A percentile compares a stretch with the other conserved stretches of the same genome.
Conservation (phyloP, 768 basidiomycete species). For the Guyanaporus albipodus region DNA sequence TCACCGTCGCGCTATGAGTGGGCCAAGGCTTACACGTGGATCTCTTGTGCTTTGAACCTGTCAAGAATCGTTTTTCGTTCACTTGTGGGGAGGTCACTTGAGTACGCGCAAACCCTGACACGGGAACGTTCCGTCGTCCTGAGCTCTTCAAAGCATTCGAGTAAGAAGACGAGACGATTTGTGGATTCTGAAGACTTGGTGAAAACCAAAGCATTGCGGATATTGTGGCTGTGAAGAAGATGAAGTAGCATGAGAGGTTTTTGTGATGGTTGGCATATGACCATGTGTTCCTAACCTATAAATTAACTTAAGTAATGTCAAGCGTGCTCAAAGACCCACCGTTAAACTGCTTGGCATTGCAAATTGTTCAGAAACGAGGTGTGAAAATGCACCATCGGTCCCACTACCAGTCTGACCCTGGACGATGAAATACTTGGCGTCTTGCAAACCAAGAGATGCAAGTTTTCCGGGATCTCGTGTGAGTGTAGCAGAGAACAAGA, state of each 20-base stretch:
- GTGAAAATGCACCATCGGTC: constrained; percentile 39
- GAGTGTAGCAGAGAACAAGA: constrained; percentile 94
- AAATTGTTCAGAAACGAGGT: constrained; percentile 69
- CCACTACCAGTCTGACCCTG: constrained; percentile 43
- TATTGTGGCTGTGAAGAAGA: constrained; percentile 59
- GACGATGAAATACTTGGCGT: constrained; percentile 88
- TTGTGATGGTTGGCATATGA: constrained; percentile 69
- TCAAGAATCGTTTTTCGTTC: constrained; percentile 78
- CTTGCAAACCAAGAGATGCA: constrained; percentile 67
- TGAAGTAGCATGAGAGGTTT: constrained; percentile 92
- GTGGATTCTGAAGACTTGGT: constrained; percentile 97
- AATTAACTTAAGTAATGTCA: background rate
- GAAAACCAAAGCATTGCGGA: constrained; percentile 81
- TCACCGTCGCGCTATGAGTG: background rate
- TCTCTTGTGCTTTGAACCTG: constrained; percentile 73
- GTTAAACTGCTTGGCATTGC: constrained; percentile 76
- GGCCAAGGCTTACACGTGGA: constrained; percentile 65
- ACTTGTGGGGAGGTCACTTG: constrained; percentile 70
- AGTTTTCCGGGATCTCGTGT: constrained; percentile 94
- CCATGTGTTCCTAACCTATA: constrained; percentile 73
- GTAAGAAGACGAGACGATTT: constrained; percentile 70
- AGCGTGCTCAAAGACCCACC: constrained; percentile 39
- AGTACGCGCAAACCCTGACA: constrained; percentile 67
- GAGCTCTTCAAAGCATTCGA: constrained; percentile 74
- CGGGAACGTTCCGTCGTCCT: constrained; percentile 19